Base-by-base conservation (phyloP, 2,329 filamentous ascomycete genomes). In the Trichoderma polysporum region DNA sequence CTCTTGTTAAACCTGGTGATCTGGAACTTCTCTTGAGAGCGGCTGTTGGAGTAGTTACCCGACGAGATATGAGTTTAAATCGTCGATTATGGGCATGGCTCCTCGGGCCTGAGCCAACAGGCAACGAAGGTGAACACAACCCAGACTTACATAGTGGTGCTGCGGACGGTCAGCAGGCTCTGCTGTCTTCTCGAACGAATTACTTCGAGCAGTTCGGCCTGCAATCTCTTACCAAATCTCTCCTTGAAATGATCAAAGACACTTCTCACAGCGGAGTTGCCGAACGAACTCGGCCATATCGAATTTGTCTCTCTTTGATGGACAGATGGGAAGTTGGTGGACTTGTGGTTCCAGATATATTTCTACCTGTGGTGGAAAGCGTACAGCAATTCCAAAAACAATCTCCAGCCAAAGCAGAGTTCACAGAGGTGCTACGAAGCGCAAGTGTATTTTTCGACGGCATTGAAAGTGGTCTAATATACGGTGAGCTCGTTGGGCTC, bases 301-400 rank as follows among this genome's bases (percentile, higher is more conserved):
- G 94, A 66, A 92, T 98, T 69, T 96, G 93, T 73, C 85, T 98
- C 2, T 97, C 96, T 17, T 83, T 99, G 61, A 98, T 99, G 95
- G 95, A 99, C 79, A 89, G 94, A 67, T 98, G 93, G 94, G 95
- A 99, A 76, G 94, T 99, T 70, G 95, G 95, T 33, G 93, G 93
- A 1, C 84, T 94, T 19, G 89, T 99, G 54, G 90, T 98, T 1
- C 92, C 94, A 0, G 90, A 93, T 68, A 87, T 98, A 15, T 98
- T 99, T 74, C 82, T 97, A 15, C 91, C 94, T 3, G 89, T 94
- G 29, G 87, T 99, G 72, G 86, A 90, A 74, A 96, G 90, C 72
- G 90, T 97, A 41, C 88, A 90, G 70, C 81, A 84, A 53, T 98
- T 93, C 79, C 90, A 93, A 77, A 80, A 82, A 29, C 82, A 82